Conservation (phyloP, 164 flowering plant species). For the Annona squamosa region DNA sequence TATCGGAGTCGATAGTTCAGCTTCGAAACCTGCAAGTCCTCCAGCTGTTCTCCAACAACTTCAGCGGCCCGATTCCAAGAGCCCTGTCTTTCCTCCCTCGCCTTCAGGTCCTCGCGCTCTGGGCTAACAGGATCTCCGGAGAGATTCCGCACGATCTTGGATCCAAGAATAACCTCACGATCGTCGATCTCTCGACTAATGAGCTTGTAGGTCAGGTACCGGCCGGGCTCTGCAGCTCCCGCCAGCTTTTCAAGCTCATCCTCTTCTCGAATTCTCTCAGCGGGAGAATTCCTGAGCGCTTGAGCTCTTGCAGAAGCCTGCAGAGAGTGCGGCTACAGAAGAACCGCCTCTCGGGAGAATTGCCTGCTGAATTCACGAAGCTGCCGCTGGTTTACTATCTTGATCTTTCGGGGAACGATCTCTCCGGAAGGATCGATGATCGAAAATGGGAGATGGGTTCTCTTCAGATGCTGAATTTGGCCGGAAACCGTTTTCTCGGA, state of each 20-base stretch:
- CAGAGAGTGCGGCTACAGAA: slow-evolving; percentile 60
- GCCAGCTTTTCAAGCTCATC: slow-evolving; percentile 59
- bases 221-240: slow-evolving; percentile 39
- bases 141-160: slow-evolving; percentile 65
- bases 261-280: slow-evolving; percentile 67
- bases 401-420: slow-evolving; percentile 56
- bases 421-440: slow-evolving; percentile 44
- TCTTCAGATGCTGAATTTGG: slow-evolving; percentile 66
- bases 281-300: slow-evolving; percentile 42
- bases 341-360: slow-evolving; percentile 50
- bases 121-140: slow-evolving; percentile 67
- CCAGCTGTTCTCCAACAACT: slow-evolving; percentile 63
- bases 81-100: slow-evolving; percentile 41
- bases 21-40: slow-evolving; percentile 54
- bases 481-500: slow-evolving; percentile 48
- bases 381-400: slow-evolving; percentile 64
- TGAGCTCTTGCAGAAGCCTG: slow-evolving; percentile 54
- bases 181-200: slow-evolving; percentile 75
- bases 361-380: slow-evolving; percentile 37
- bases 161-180: slow-evolving; percentile 44
- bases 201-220: slow-evolving; percentile 64
- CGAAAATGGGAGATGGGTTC: slow-evolving; percentile 56
- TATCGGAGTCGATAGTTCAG: slow-evolving; percentile 43
- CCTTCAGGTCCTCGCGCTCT: slow-evolving; percentile 67
- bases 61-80: slow-evolving; percentile 61